Conservation (phyloP, 345 rosid species). For the Populus ilicifolia region DNA sequence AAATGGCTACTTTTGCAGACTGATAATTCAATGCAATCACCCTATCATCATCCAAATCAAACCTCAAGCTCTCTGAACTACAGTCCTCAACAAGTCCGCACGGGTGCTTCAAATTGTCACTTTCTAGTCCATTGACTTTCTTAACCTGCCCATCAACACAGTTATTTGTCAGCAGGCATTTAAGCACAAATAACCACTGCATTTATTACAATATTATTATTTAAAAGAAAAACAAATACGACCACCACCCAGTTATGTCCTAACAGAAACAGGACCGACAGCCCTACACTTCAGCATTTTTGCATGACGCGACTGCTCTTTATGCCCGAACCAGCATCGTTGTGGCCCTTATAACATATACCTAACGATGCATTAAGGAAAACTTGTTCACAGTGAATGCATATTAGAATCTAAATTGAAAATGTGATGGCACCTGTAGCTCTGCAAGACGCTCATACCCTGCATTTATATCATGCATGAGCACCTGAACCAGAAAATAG, state of each 20-base stretch:
- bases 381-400: not conserved
- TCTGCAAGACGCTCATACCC: constrained; percentile 91
- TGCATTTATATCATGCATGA: constrained; percentile 82
- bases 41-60: constrained; percentile 82
- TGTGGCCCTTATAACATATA: not conserved
- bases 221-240: not conserved
- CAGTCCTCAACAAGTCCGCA: constrained; percentile 63
- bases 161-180: constrained; percentile 4
- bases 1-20: constrained; percentile 59
- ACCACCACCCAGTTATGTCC: not conserved
- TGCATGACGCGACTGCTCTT: not conserved
- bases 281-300: not conserved
- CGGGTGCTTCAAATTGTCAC: constrained; percentile 70
- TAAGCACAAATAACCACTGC: not conserved
- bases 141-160: constrained; percentile 59
- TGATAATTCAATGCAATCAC: constrained; percentile 57
- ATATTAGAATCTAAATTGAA: constrained; percentile 1
- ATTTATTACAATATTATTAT: not conserved
- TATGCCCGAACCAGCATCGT: not conserved
- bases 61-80: constrained; percentile 46
- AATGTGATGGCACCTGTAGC: constrained; percentile 54
- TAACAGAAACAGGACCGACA: not conserved
- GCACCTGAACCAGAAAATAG: constrained; percentile 52
- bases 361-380: not conserved
- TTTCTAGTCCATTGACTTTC: constrained; percentile 63